Percentiles rank a stretch among this genome's conserved stretches.
phyloP scores from a whole-genome alignment of 768 basidiomycete genomes.

The Suillus discolor region DNA sequence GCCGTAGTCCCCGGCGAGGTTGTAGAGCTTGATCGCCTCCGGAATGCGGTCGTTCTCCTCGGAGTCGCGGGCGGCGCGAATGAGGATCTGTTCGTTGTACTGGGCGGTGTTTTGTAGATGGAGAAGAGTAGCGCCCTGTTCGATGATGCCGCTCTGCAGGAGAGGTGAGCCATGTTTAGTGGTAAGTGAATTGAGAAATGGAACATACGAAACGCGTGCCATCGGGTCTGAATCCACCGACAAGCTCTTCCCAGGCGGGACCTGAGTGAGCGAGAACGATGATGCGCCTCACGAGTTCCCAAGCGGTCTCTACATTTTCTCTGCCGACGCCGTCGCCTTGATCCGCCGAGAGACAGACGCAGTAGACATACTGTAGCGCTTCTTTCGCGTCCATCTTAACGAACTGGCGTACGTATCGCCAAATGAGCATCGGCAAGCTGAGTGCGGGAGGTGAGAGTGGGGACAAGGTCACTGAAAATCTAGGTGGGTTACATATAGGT shows the following conservation, averaged over 20 bases:
- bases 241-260: conserved; percentile 88
- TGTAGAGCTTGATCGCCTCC: conserved; percentile 95
- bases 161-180: conserved; percentile 6
- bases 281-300: conserved; percentile 78
- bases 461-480: conserved; percentile 61
- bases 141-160: conserved; percentile 79
- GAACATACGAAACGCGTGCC: conserved; percentile 83
- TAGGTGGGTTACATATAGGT: neutral
- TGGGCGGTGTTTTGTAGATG: conserved; percentile 65
- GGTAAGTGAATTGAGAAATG: neutral
- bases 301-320: conserved; percentile 81
- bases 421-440: conserved; percentile 82
- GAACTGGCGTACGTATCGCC: conserved; percentile 93
- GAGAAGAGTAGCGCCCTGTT: conserved; percentile 78
- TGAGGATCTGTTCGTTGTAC: conserved; percentile 82
- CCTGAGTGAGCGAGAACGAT: conserved; percentile 79
- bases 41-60: conserved; percentile 82
- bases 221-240: conserved; percentile 90
- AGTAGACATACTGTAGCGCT: conserved; percentile 93
- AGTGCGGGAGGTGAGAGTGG: conserved; percentile 71
- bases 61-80: conserved; percentile 79
- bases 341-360: conserved; percentile 77
- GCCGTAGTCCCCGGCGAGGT: conserved; percentile 88
- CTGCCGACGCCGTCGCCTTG: conserved; percentile 71
- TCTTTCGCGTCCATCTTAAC: conserved; percentile 92